phyloP scores from a whole-genome alignment of 2,329 filamentous ascomycete genomes.

The Penicillium sclerotigenum region DNA sequence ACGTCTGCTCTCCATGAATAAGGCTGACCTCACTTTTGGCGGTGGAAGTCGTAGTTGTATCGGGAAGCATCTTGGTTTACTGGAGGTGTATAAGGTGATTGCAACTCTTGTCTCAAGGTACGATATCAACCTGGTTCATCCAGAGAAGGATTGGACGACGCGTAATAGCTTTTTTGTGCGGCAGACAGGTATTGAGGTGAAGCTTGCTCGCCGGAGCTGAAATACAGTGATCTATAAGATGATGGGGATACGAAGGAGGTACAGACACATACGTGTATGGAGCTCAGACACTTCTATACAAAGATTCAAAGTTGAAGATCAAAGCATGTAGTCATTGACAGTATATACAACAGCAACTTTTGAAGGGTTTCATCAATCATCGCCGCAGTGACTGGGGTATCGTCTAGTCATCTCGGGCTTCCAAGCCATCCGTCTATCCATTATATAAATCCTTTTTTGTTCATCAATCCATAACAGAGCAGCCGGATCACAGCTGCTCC shows the following conservation, averaged over 20 bases:
- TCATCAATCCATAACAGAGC: slow-evolving; percentile 21
- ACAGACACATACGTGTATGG: background rate
- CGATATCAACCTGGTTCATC: slow-evolving; percentile 51
- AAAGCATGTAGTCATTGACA: slow-evolving; percentile 20
- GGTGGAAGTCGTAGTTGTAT: slow-evolving; percentile 55
- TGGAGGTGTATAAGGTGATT: slow-evolving; percentile 59
- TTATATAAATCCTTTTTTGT: slow-evolving; percentile 18
- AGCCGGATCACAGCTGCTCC: slow-evolving; percentile 34
- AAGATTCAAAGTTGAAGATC: background rate
- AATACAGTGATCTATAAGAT: background rate
- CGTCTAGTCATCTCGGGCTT: slow-evolving; percentile 31
- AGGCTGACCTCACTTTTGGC: slow-evolving; percentile 47
- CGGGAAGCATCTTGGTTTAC: slow-evolving; percentile 53
- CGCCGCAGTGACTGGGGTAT: slow-evolving; percentile 29
- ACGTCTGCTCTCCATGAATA: slow-evolving; percentile 39
- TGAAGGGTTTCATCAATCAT: slow-evolving; percentile 31
- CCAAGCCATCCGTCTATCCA: slow-evolving; percentile 30
- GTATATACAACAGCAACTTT: slow-evolving; percentile 30
- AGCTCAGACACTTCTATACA: background rate
- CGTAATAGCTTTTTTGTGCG: slow-evolving; percentile 60
- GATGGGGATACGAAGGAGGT: background rate
- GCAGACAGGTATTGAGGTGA: slow-evolving; percentile 55
- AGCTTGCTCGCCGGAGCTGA: slow-evolving; percentile 6
- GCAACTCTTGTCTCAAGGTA: slow-evolving; percentile 52
- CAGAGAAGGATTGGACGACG: slow-evolving; percentile 48